Evolutionary conservation across 2,329 filamentous ascomycete genomes (phyloP), one percentile per base, ranked within the genome.

Genomic region (Cladosporium sp.): DNA sequence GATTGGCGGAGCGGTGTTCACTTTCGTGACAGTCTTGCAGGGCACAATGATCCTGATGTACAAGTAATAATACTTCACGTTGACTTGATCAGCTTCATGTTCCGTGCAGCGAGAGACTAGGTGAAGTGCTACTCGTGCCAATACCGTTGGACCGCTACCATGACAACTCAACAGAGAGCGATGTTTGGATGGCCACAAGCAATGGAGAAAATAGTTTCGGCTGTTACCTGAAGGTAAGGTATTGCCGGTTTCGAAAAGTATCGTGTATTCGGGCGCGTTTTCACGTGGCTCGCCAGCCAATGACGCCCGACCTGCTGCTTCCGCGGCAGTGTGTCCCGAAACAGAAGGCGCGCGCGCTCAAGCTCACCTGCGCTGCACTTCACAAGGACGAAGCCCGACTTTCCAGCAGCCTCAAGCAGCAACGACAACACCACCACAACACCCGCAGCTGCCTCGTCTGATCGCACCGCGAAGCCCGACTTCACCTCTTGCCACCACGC

Each of bases 341-440:
- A 32, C 51, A 54, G 26, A 54, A 54, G 51, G 51, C 51, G 51
- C 51, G 46, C 46, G 39, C 39, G 39, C 39, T 46, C 39, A 46
- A 51, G 48, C 26, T 25, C 48, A 21, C 39, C 28, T 26, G 21
- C 48, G 13, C 23, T 25, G 28, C 21, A 26, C 48, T n/a, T n/a
- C n/a, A n/a, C n/a, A n/a, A 21, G n/a, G 21, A 51, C n/a, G n/a
- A 28, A n/a, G 48, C 23, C 23, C 48, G 26, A 51, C 48, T 51
- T 28, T 51, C 48, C 23, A 26, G 18, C 51, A 30, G 39, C 39
- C 36, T 43, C 14, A 43, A 46, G n/a, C 39, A 21, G 26, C 23
- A 46, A 26, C 56, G 25, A 46, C 56, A 43, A n/a, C 56, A 32
- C 32, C 30, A 43, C 49, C 56, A 56, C 34, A 30, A 21, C 30